phyloP scores from a whole-genome alignment of 352 stramenopile genomes.

The Globisporangium camurandrum region DNA sequence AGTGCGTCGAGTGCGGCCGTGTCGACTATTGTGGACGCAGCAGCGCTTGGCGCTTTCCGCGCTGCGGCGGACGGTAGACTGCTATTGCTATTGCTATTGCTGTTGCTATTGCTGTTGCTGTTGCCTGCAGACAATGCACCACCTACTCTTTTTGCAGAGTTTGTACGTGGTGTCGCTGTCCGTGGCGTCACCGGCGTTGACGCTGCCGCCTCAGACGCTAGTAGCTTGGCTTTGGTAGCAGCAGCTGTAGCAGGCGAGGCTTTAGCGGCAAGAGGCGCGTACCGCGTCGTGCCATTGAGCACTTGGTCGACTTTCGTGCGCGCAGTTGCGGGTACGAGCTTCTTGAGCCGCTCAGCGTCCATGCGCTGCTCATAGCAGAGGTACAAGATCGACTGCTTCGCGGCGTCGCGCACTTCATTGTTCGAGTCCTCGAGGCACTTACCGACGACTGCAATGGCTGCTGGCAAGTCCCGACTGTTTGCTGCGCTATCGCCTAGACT shows the following conservation, averaged over 20 bases:
- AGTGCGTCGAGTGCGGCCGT: slow-evolving; percentile 29
- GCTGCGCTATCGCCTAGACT: slow-evolving; percentile 24
- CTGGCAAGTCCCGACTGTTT: slow-evolving; percentile 28
- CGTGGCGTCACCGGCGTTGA: too few species aligned
- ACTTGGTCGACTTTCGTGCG: slow-evolving; percentile 47
- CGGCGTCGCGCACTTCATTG: slow-evolving; percentile 64
- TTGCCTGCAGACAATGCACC: neutral
- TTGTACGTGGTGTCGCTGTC: too few species aligned
- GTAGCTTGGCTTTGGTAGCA: neutral
- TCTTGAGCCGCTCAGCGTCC: slow-evolving; percentile 42
- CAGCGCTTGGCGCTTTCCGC: neutral
- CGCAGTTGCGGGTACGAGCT: slow-evolving; percentile 29
- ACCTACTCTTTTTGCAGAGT: too few species aligned
- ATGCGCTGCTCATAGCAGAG: slow-evolving; percentile 31
- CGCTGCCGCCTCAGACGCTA: neutral
- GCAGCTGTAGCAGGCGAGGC: slow-evolving; percentile 1
- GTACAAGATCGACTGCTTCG: slow-evolving; percentile 55
- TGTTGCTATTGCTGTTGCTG: too few species aligned
- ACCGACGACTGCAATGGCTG: slow-evolving; percentile 38
- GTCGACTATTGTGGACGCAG: slow-evolving; percentile 29
- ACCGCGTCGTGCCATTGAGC: slow-evolving; percentile 19
- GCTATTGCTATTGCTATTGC: neutral
- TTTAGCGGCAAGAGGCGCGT: slow-evolving; percentile 7
- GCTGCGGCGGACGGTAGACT: neutral
- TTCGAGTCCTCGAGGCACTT: slow-evolving; percentile 67